Conservation (phyloP, 768 basidiomycete genomes). For the Paxillus ammoniavirescens region DNA sequence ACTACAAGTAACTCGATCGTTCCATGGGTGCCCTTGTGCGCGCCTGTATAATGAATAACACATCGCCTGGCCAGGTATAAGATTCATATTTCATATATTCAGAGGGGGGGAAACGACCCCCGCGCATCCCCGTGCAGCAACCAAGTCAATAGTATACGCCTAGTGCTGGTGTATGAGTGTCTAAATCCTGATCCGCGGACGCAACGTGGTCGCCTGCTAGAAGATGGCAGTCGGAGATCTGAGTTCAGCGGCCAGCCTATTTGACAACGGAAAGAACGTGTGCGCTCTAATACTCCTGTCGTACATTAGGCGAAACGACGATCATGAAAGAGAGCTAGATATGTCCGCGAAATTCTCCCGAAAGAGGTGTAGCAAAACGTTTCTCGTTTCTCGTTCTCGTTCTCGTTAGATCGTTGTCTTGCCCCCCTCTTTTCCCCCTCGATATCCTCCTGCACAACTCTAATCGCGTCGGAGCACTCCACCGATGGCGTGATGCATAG, state of each 20-base stretch:
- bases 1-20: background rate
- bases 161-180: too few species aligned
- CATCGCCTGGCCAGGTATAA: background rate
- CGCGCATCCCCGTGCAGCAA: too few species aligned
- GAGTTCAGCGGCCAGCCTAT: background rate
- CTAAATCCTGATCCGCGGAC: constrained; percentile 24
- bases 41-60: background rate
- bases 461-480: too few species aligned
- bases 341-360: background rate
- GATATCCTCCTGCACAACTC: too few species aligned
- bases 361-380: background rate
- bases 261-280: background rate
- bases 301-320: constrained; percentile 20
- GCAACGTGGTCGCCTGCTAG: background rate
- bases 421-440: too few species aligned
- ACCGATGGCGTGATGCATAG: too few species aligned
- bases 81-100: background rate
- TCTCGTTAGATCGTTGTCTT: background rate
- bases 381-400: too few species aligned
- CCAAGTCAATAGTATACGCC: too few species aligned
- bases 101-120: background rate
- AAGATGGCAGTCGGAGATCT: constrained; percentile 21
- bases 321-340: constrained; percentile 10
- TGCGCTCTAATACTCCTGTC: constrained; percentile 4
- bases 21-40: background rate